Base-by-base conservation (phyloP, 2,329 filamentous ascomycete species). In the Emmonsia crescens region DNA sequence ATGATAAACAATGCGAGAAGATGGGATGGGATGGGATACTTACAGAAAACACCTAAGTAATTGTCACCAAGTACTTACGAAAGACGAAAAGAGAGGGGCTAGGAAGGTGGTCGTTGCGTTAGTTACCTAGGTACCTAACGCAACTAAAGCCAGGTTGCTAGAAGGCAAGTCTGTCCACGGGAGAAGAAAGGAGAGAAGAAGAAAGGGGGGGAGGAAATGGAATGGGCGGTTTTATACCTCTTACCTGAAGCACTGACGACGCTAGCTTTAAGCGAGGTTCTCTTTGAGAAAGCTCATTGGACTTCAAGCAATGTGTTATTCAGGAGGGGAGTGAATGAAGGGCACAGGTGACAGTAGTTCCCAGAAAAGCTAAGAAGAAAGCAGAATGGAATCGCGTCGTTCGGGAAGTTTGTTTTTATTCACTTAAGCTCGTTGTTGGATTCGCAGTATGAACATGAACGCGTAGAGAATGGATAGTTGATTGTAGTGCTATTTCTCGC, bases 141-240 rank as follows among this genome's bases (percentile, higher is more conserved):
- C 36, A 49, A 46, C 46, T 54, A 27, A 54, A 48, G 46, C 16
- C 46, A 60, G 46, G 36, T n/a, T 36, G 57, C 46, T 31, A 49
- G 40, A 52, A 27, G 42, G 44, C 44, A 51, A 51, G 29, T 40
- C 38, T 33, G 44, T 54, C 24, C 42, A 57, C 27, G 8, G 44
- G 48, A 44, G 61, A 60, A 55, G 44, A 42, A 49, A 60, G 49
- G 51, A 58, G n/a, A 60, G 57, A 31, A 60, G 27, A 60, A 59
- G 14, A 49, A 42, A 54, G 52, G 40, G n/a, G 24, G 61, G 44
- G 31, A 57, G 36, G 21, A 46, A 42, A 36, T 46, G 14, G 19
- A 46, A n/a, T 59, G 36, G 49, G 52, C 27, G 55, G 49, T 55
- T 66, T 62, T 64, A 66, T 66, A 64, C 29, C 48, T 16, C 29